Percentiles rank a stretch among this genome's conserved stretches.
Conservation (phyloP, 345 rosid genomes). For the Cochlearia excelsa region DNA sequence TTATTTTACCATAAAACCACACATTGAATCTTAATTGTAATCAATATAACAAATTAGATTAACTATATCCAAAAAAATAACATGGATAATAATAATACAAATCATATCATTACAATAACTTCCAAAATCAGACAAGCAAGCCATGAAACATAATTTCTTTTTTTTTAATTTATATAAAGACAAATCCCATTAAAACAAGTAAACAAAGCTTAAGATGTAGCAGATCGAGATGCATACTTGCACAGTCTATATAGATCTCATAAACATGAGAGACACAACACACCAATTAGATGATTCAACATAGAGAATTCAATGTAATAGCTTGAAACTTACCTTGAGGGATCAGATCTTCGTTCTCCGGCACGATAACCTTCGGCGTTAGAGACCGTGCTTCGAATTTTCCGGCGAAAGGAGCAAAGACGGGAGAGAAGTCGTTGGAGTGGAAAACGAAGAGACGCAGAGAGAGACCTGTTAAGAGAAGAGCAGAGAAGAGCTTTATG, state of each 20-base stretch:
- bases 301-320: not conserved
- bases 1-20: not conserved
- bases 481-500: slow-evolving; percentile 47
- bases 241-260: slow-evolving; percentile 27
- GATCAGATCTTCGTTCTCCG: slow-evolving; percentile 50
- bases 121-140: slow-evolving; percentile 2
- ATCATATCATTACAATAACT: not conserved
- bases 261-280: not conserved
- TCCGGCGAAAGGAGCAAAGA: slow-evolving; percentile 27
- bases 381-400: slow-evolving; percentile 22
- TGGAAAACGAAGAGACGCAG: slow-evolving; percentile 48
- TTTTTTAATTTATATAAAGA: not conserved
- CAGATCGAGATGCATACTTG: slow-evolving; percentile 11
- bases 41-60: too few relatives aligned
- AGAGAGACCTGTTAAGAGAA: slow-evolving; percentile 56
- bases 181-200: not conserved
- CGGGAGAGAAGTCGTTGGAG: slow-evolving; percentile 28
- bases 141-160: slow-evolving; percentile 5
- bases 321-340: slow-evolving; percentile 45
- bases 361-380: slow-evolving; percentile 27
- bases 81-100: not conserved
- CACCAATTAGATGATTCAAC: not conserved
- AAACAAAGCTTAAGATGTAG: slow-evolving; percentile 12
- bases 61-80: too few relatives aligned
- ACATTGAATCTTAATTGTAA: not conserved